A percentile compares a stretch with the other conserved stretches of the same genome.
Evolutionary conservation across 768 basidiomycete genomes (phyloP).

Genomic region (Strobilomyces dryophilus): DNA sequence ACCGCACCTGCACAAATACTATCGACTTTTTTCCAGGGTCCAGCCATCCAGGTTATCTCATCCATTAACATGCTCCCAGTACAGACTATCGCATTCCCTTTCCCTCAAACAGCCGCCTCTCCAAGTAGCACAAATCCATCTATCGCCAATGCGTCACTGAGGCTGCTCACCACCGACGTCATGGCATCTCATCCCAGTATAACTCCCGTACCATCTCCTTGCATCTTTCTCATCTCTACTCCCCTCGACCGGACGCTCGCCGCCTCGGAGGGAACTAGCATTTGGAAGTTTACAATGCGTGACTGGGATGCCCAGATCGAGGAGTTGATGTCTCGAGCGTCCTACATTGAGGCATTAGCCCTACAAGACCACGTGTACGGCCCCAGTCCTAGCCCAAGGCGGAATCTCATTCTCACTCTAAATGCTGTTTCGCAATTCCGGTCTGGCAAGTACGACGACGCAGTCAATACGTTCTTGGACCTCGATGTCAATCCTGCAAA

Average conservation of each 20-base stretch:
- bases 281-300: no score
- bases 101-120: constrained; percentile 34
- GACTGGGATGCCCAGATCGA: no score
- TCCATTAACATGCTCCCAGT: constrained; percentile 58
- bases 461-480: no score
- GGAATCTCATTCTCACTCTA: constrained; percentile 57
- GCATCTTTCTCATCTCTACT: constrained; percentile 61
- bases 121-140: constrained; percentile 34
- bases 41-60: constrained; percentile 68
- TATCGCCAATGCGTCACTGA: neutral
- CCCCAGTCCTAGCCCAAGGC: neutral
- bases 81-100: constrained; percentile 66
- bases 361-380: constrained; percentile 50
- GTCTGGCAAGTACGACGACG: no score
- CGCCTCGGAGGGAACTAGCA: constrained; percentile 31
- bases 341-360: constrained; percentile 60
- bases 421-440: constrained; percentile 44
- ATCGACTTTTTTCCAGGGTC: constrained; percentile 45
- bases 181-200: constrained; percentile 50
- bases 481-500: no score
- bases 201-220: constrained; percentile 11
- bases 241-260: constrained; percentile 59
- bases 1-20: constrained; percentile 22
- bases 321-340: no score
- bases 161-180: neutral